Evolutionary conservation across 345 rosid genomes (phyloP), one percentile per base, ranked within the genome.

Genomic region (Eutrema japonicum): DNA sequence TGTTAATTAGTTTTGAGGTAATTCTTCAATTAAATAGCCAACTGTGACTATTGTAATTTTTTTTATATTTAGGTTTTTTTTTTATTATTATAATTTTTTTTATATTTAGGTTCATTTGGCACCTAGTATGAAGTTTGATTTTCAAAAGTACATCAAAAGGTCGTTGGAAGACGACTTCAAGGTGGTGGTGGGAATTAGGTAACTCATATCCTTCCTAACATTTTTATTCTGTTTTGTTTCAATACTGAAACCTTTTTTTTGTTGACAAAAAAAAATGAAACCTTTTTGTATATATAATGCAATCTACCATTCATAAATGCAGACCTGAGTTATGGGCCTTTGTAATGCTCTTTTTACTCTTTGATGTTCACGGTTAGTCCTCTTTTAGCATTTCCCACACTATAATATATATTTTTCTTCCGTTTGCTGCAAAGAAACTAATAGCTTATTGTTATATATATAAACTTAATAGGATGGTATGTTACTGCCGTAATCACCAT

Each of bases 81-180:
- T n/a, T n/a, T n/a, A n/a, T n/a, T n/a, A n/a, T n/a, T n/a, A n/a
- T n/a, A n/a, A n/a, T 22, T 22, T 22, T 22, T 22, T 22, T 0
- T 18, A 18, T 49, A 26, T 38, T 7, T 71, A 93, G 98, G 98
- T 90, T 66, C 98, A 93, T 84, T 78, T 90, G 72, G 83, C 90
- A n/a, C 88, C 96, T 10, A 87, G 92, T 50, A 87, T 72, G 73
- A 90, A 82, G 74, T 93, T 93, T 72, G 79, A 93, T 80, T 93
- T 93, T 55, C 98, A 87, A 67, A 88, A 93, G 59, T 93, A 93
- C 61, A 93, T 93, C 55, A 87, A 85, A 82, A 80, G 88, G 71
- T 88, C 96, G 30, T 74, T 93, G 12, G 96, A 93, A 79, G 98
- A 93, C 27, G 98, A 93, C 80, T 90, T 93, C 61, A 93, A 93